Conservation (phyloP, 768 basidiomycete genomes). For the Hortiboletus campestris region DNA sequence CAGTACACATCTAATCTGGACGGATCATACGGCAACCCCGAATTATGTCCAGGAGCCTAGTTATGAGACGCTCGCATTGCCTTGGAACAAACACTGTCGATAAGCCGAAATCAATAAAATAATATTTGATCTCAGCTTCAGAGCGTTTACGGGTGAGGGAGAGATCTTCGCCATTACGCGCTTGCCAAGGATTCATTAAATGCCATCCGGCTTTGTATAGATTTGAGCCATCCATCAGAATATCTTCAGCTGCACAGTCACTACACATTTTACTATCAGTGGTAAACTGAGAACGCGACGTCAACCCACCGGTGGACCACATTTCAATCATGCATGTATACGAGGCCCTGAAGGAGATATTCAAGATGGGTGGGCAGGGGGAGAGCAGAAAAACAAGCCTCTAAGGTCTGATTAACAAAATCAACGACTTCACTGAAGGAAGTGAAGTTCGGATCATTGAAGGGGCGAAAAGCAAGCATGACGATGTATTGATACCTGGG, state of each 20-base stretch:
- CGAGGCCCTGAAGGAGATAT: slow-evolving; percentile 25
- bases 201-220: slow-evolving; percentile 32
- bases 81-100: slow-evolving; percentile 26
- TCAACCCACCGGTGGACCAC: slow-evolving; percentile 35
- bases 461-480: slow-evolving; percentile 28
- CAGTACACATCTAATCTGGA: slow-evolving; percentile 32
- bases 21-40: slow-evolving; percentile 23
- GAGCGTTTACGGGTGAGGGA: slow-evolving; percentile 25
- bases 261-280: slow-evolving; percentile 6
- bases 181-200: slow-evolving; percentile 7
- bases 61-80: background rate
- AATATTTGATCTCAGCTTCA: slow-evolving; percentile 28
- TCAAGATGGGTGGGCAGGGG: background rate
- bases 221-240: slow-evolving; percentile 30
- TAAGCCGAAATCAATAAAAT: slow-evolving; percentile 37
- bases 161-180: slow-evolving; percentile 14
- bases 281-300: rapidly evolving
- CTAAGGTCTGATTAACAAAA: slow-evolving; percentile 29
- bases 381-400: slow-evolving; percentile 5
- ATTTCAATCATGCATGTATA: slow-evolving; percentile 35
- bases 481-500: slow-evolving; percentile 21
- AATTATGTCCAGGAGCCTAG: slow-evolving; percentile 23
- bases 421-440: slow-evolving; percentile 26
- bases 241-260: slow-evolving; percentile 27
- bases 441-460: slow-evolving; percentile 22